Evolutionary conservation across 345 rosid genomes (phyloP), one percentile per base, ranked within the genome.

Genomic region (Populus pruinosa): DNA sequence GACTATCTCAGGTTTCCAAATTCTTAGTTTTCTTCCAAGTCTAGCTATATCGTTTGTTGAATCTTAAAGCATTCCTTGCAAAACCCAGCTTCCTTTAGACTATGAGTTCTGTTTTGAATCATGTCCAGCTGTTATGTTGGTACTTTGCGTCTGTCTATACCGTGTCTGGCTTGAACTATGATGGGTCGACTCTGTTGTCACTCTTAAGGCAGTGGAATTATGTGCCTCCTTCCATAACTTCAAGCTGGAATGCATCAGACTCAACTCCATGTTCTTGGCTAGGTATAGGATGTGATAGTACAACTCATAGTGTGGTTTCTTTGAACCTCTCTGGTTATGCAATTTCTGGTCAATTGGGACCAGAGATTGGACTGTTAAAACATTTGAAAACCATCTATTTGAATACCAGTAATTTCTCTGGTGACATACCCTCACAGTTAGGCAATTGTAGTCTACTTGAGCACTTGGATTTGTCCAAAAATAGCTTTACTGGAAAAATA

Each of bases 301-400:
- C 33, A 14, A 55, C 71, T 59, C 68, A 39, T 7, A 77, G 77
- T 23, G 92, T 88, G 6, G 70, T 78, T 50, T 63, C 85, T 69
- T 80, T 93, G 41, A 86, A 87, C 83, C 88, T 91, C 78, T 69
- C 87, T 2, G n/a, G 74, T 7, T 80, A 68, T 49, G 72, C 69
- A 18, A 79, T 91, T 78, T 87, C 90, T 49, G 96, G 94, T 18
- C 88, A 78, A 47, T 47, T 93, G 43, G 88, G 89, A 72, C 81
- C 91, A 9, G 89, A 90, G 75, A 83, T 93, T 21, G 89, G 84
- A 1, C 7, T 66, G 36, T 82, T 91, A 70, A 78, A 59, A 66
- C 70, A 74, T 16, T 78, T 93, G 76, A 64, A 80, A 49, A 67
- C 76, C 38, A 80, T 93, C 69, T 84, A 85, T 83, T 83, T 93